Evolutionary conservation across 2,329 filamentous ascomycete species (phyloP), one percentile per base, ranked within the genome.

Genomic region (Paradendryphiella salina): DNA sequence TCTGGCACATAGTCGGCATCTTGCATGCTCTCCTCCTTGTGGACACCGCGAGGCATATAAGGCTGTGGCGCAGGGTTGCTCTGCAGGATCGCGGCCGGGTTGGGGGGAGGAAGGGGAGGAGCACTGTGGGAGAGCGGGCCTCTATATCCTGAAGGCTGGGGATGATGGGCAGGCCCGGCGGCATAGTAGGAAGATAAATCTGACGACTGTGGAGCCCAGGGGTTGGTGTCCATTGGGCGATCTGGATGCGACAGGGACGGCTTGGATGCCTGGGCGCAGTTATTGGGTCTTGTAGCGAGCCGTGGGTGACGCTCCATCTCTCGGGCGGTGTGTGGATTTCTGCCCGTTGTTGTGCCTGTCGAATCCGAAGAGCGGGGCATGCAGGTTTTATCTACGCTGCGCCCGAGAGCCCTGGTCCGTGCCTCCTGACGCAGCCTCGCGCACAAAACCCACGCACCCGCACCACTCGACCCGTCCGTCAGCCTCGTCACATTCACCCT

Each of bases 131-230:
- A 70, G 28, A 70, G 59, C 46, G 69, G 71, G 47, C 67, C 65
- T 61, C 69, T 59, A 54, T 74, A 72, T 52, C 60, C 56, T 50
- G 70, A 70, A 59, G 71, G 71, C 60, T 75, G 72, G 40, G 69
- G 71, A 36, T 18, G 15, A 14, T 71, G 70, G 40, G 74, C 65
- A 50, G 63, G 68, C 57, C 75, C 69, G 61, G 71, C 64, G 50
- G 74, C 64, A 60, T 39, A 18, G 29, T n/a, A 45, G 15, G 73
- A 76, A 54, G 81, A 80, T 60, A 83, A 75, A 57, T 76, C 72
- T 47, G 75, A 75, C 46, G 71, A 72, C 54, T 72, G 72, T 37
- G 77, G 76, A 38, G 74, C 72, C 61, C 73, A 76, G 33, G 64
- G 55, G 48, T 43, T 26, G 23, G 23, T 43, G 49, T 65, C 66